Evolutionary conservation across 2,329 filamentous ascomycete species (phyloP).

Genomic region (Fusarium sp.): DNA sequence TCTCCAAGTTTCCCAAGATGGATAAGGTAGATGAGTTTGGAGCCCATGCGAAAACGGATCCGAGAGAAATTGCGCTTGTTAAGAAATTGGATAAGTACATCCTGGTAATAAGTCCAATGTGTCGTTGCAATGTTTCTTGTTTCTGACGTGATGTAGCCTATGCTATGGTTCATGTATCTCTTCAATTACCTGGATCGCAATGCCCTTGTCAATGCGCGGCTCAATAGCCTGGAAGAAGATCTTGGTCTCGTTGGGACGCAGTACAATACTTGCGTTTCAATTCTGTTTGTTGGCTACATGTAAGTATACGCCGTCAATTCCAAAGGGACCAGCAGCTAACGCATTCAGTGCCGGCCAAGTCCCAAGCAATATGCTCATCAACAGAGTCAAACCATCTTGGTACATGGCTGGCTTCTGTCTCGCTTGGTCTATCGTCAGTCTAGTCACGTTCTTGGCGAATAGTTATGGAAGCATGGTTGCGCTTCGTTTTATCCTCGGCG

Average conservation of each 20-base stretch:
- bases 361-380: conserved; percentile 52
- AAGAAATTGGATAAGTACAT: conserved; percentile 34
- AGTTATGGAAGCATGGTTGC: conserved; percentile 54
- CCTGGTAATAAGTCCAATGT: not conserved
- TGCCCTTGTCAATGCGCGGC: conserved; percentile 64
- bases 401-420: conserved; percentile 51
- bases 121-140: not conserved
- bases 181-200: conserved; percentile 58
- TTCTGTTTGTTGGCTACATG: conserved; percentile 50
- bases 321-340: rapidly evolving
- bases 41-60: conserved; percentile 33
- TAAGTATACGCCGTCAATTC: not conserved
- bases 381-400: conserved; percentile 52
- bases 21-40: conserved; percentile 36
- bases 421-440: conserved; percentile 53
- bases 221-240: conserved; percentile 63
- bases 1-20: conserved; percentile 30
- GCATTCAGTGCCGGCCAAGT: conserved; percentile 40
- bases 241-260: conserved; percentile 54
- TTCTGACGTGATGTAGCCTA: conserved; percentile 28
- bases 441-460: conserved; percentile 52
- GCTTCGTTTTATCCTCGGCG: conserved; percentile 52
- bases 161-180: conserved; percentile 53
- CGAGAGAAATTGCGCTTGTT: conserved; percentile 29
- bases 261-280: conserved; percentile 48